phyloP scores from a whole-genome alignment of 768 basidiomycete genomes.

The Xanthoconium stramineum region DNA sequence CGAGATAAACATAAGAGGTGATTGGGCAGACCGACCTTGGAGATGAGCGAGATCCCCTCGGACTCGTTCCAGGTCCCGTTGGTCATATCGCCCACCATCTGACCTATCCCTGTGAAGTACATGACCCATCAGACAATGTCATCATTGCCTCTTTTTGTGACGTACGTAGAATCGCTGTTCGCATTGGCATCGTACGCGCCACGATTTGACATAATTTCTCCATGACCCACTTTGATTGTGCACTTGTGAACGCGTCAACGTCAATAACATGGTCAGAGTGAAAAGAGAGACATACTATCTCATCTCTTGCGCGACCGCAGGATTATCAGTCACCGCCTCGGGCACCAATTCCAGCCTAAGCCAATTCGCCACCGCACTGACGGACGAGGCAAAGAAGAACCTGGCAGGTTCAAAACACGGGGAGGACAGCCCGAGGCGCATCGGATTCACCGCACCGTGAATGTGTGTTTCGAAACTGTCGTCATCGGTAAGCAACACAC shows the following conservation, averaged over 20 bases:
- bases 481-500: slow-evolving; percentile 1
- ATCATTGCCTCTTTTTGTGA: background rate
- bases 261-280: too few relatives aligned
- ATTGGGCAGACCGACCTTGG: slow-evolving; percentile 23
- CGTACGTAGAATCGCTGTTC: slow-evolving; percentile 21
- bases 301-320: slow-evolving; percentile 31
- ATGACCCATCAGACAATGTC: background rate
- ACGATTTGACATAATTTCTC: slow-evolving; percentile 51
- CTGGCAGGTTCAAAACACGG: slow-evolving; percentile 29
- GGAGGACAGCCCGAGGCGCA: slow-evolving; percentile 45
- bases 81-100: slow-evolving; percentile 50
- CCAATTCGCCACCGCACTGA: slow-evolving; percentile 33
- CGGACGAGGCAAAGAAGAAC: slow-evolving; percentile 53
- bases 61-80: slow-evolving; percentile 55
- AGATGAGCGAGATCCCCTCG: slow-evolving; percentile 32
- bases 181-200: slow-evolving; percentile 24
- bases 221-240: slow-evolving; percentile 48
- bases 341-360: slow-evolving; percentile 15
- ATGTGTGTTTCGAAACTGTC: slow-evolving; percentile 43
- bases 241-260: slow-evolving; percentile 3
- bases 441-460: slow-evolving; percentile 46
- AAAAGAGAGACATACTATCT: slow-evolving; percentile 27
- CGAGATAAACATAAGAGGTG: background rate
- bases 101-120: slow-evolving; percentile 43
- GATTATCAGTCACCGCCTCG: slow-evolving; percentile 23